Conservation (phyloP, 2,329 filamentous ascomycete genomes). For the Elsinoe necatrix region DNA sequence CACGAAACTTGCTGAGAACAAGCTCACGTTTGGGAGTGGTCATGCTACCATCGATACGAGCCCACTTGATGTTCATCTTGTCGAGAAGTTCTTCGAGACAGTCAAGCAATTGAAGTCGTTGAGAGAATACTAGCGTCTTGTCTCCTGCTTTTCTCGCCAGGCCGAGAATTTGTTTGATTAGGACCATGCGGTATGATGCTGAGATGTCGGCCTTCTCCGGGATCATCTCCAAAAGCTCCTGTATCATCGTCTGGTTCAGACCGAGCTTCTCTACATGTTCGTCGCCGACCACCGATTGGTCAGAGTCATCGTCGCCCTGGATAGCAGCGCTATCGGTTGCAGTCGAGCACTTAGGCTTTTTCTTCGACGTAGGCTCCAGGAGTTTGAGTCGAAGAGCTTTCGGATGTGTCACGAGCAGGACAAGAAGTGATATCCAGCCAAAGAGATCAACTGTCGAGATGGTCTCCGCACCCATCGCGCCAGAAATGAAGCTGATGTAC, state of each 20-base stretch:
- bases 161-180: slow-evolving; percentile 62
- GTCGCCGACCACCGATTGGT: slow-evolving; percentile 23
- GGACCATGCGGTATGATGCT: slow-evolving; percentile 59
- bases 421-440: slow-evolving; percentile 47
- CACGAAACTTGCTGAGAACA: slow-evolving; percentile 62
- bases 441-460: slow-evolving; percentile 41
- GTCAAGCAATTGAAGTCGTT: slow-evolving; percentile 60
- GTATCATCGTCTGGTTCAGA: slow-evolving; percentile 31
- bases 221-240: slow-evolving; percentile 20
- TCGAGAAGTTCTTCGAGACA: slow-evolving; percentile 55
- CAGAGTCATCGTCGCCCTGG: slow-evolving; percentile 11
- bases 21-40: slow-evolving; percentile 50
- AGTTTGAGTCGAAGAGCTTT: slow-evolving; percentile 45
- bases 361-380: slow-evolving; percentile 26
- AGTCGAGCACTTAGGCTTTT: neutral
- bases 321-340: no score
- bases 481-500: slow-evolving; percentile 39
- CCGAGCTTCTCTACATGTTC: slow-evolving; percentile 33
- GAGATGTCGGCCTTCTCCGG: slow-evolving; percentile 16
- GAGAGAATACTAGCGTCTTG: slow-evolving; percentile 73
- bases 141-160: slow-evolving; percentile 55
- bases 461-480: slow-evolving; percentile 27
- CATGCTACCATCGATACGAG: slow-evolving; percentile 61
- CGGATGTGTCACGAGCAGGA: slow-evolving; percentile 53
- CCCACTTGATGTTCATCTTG: slow-evolving; percentile 38